A percentile compares a stretch with the other conserved stretches of the same genome.
Evolutionary conservation across 1,284 basidiomycete species (phyloP).

Genomic region (Trametes polyzona): DNA sequence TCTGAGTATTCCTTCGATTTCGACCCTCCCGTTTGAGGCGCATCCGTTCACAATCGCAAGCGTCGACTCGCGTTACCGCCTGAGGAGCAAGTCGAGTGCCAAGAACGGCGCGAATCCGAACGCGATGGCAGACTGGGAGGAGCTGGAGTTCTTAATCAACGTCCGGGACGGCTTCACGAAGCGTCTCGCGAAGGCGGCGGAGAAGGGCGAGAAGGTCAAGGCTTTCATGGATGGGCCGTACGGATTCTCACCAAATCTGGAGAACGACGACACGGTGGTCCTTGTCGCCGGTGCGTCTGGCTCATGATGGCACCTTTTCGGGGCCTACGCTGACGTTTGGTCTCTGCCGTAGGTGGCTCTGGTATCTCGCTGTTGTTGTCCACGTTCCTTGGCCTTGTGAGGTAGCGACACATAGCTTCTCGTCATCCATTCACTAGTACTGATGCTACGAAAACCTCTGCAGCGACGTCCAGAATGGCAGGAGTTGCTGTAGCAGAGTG

Average conservation of each 20-base stretch:
- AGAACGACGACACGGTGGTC: slow-evolving; percentile 46
- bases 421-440: no score
- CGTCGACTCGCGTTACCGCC: slow-evolving; percentile 32
- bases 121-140: slow-evolving; percentile 35
- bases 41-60: slow-evolving; percentile 61
- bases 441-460: not conserved
- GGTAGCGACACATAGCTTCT: slow-evolving; percentile 35
- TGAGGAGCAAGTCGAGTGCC: slow-evolving; percentile 8
- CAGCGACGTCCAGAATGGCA: slow-evolving; percentile 32
- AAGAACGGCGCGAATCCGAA: not conserved
- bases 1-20: slow-evolving; percentile 48
- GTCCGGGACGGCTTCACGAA: slow-evolving; percentile 53
- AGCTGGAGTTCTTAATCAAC: slow-evolving; percentile 54
- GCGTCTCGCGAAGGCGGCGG: slow-evolving; percentile 41
- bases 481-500: slow-evolving; percentile 37
- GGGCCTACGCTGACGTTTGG: not conserved
- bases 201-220: slow-evolving; percentile 35
- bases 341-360: slow-evolving; percentile 44
- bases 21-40: slow-evolving; percentile 47
- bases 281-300: slow-evolving; percentile 49
- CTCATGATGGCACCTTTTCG: not conserved
- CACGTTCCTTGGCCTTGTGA: slow-evolving; percentile 45
- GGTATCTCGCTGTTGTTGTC: slow-evolving; percentile 54
- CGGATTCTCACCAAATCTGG: slow-evolving; percentile 48
- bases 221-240: slow-evolving; percentile 59